A percentile compares a stretch with the other conserved stretches of the same genome.
These are phyloP conservation scores for Exidia glandulosa DNA, from an alignment of 768 basidiomycete genomes.

Conservation along the genomic window DNA sequence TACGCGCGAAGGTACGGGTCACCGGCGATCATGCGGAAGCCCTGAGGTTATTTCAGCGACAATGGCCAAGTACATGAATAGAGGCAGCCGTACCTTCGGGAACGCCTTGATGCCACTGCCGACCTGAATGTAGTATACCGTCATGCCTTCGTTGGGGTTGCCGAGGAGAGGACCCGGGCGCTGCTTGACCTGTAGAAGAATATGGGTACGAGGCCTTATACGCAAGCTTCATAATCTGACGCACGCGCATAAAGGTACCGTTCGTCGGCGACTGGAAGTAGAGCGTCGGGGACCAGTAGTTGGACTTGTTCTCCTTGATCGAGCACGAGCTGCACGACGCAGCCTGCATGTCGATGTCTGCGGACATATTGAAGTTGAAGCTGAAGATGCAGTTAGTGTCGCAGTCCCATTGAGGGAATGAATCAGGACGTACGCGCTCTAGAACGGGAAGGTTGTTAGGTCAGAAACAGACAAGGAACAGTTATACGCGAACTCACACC, in stretches of 20 bases:
- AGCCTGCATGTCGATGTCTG: slow-evolving; percentile 2
- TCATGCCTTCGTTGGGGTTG: slow-evolving; percentile 7
- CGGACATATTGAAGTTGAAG: slow-evolving; percentile 7
- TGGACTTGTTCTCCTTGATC: slow-evolving; percentile 6
- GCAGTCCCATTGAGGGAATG: not conserved
- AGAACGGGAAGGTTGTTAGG: not conserved
- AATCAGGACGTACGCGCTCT: not conserved
- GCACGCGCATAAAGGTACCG: slow-evolving; percentile 6
- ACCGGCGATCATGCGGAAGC: slow-evolving; percentile 1
- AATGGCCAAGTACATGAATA: not conserved
- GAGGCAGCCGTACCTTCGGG: slow-evolving; percentile 4
- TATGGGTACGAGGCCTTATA: not conserved
- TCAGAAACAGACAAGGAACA: not conserved
- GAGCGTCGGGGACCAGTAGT: slow-evolving; percentile 7
- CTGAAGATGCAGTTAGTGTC: not conserved
- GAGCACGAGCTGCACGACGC: slow-evolving; percentile 4
- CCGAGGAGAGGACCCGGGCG: slow-evolving; percentile 4
- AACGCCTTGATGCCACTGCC: slow-evolving; percentile 4
- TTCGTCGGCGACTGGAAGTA: slow-evolving; percentile 9
- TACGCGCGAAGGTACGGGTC: slow-evolving; percentile 6
- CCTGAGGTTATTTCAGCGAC: not conserved
- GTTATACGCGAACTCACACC: slow-evolving; percentile 1
- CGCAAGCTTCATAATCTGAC: not conserved
- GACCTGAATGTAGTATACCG: slow-evolving; percentile 8
- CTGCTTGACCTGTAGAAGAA: slow-evolving; percentile 4